Evolutionary conservation across 345 rosid species (phyloP).

Genomic region (Boechera divaricarpa): DNA sequence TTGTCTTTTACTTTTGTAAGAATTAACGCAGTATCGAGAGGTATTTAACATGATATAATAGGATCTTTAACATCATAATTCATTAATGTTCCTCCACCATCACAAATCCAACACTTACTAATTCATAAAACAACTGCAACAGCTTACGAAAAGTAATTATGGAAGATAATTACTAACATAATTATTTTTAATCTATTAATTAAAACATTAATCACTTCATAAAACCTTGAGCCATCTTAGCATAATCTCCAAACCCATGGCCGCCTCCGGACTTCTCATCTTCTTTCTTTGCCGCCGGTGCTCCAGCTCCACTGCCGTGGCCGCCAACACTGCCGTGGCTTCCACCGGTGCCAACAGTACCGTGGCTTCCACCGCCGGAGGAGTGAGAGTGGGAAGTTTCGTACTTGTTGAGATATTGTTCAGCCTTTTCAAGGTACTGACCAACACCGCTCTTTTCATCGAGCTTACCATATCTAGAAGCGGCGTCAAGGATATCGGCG

Average conservation of each 20-base stretch:
- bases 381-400: conserved; percentile 49
- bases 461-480: conserved; percentile 69
- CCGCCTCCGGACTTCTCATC: conserved; percentile 54
- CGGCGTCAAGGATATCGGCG: conserved; percentile 63
- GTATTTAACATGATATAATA: too few species aligned
- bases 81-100: neutral
- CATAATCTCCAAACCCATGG: conserved; percentile 52
- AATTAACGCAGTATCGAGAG: too few species aligned
- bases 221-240: conserved; percentile 76
- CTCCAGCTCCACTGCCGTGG: conserved; percentile 16
- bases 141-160: conserved; percentile 22
- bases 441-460: conserved; percentile 64
- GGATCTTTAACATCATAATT: too few species aligned
- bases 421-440: conserved; percentile 69
- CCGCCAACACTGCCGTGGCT: neutral
- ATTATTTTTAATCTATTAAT: conserved; percentile 13
- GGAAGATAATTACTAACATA: conserved; percentile 30
- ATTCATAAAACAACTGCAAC: conserved; percentile 10
- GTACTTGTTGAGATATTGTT: conserved; percentile 72
- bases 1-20: too few species aligned
- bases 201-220: conserved; percentile 40
- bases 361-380: neutral
- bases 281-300: conserved; percentile 31
- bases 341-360: conserved; percentile 20
- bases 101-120: neutral